Evolutionary conservation across 169 alveolate species (phyloP).

Genomic region (Eimeria acervulina): DNA sequence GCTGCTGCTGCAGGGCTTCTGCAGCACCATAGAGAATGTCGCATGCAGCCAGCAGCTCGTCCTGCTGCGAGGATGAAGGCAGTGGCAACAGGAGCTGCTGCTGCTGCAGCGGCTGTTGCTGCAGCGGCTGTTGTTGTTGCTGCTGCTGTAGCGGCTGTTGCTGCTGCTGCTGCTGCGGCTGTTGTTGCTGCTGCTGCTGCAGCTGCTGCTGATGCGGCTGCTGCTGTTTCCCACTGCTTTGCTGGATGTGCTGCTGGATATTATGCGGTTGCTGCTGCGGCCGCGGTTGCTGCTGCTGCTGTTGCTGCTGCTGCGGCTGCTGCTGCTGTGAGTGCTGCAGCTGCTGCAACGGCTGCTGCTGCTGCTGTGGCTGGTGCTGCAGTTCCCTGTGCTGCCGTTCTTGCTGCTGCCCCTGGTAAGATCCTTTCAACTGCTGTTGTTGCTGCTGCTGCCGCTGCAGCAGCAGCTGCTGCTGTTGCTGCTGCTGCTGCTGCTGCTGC

Average conservation of each 20-base stretch:
- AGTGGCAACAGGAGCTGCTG: neutral
- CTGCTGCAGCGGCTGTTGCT: too few species aligned
- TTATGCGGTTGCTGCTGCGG: neutral
- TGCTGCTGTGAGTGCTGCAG: constrained; percentile 6
- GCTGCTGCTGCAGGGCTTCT: neutral
- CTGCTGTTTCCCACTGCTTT: neutral
- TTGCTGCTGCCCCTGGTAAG: constrained; percentile 13
- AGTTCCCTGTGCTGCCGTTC: neutral
- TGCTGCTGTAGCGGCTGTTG: too few species aligned
- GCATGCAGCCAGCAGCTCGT: neutral
- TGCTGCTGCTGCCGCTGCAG: neutral
- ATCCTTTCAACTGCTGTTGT: too few species aligned
- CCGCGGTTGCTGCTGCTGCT: neutral
- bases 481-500: constrained; percentile 14
- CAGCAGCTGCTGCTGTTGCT: constrained; percentile 5
- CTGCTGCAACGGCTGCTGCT: neutral
- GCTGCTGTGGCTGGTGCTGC: constrained; percentile 6
- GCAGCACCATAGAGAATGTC: neutral
- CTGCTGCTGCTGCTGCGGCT: constrained; percentile 13
- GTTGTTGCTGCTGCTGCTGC: neutral
- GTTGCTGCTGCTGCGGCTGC: constrained; percentile 33
- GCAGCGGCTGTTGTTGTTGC: too few species aligned
- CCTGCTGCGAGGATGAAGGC: neutral
- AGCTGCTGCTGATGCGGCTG: constrained; percentile 28
- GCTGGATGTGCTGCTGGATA: neutral